These are phyloP conservation scores for Ilex asprella DNA, from an alignment of 257 asterid genomes.

Conservation along the genomic window DNA sequence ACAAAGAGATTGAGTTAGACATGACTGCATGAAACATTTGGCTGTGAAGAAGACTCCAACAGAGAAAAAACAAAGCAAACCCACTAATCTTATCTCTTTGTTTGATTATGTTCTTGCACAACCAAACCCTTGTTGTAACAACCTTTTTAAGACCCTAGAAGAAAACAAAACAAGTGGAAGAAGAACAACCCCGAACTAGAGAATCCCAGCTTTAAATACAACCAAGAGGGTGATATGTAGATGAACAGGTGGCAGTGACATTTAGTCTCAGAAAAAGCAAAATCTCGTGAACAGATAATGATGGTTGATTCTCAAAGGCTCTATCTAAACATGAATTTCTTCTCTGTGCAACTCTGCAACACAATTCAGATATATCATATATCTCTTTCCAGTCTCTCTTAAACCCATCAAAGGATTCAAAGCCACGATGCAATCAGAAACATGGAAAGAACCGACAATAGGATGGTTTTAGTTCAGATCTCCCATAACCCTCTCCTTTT, in stretches of 20 bases:
- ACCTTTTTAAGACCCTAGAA: constrained; percentile 36
- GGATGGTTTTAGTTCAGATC: constrained; percentile 10
- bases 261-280: constrained; percentile 11
- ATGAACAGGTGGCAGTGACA: constrained; percentile 30
- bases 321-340: constrained; percentile 36
- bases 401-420: background rate
- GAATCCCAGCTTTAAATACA: constrained; percentile 32
- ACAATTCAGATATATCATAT: constrained; percentile 22
- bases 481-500: constrained; percentile 16
- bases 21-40: constrained; percentile 43
- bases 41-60: constrained; percentile 5
- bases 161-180: constrained; percentile 29
- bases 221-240: constrained; percentile 3
- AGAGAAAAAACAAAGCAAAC: constrained; percentile 4
- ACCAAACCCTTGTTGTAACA: constrained; percentile 17
- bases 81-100: constrained; percentile 8
- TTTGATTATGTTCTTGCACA: constrained; percentile 8
- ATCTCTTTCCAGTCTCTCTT: constrained; percentile 21
- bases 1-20: constrained; percentile 36
- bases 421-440: constrained; percentile 17
- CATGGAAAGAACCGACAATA: background rate
- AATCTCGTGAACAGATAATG: constrained; percentile 21
- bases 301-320: constrained; percentile 25
- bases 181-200: constrained; percentile 23
- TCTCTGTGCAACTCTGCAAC: constrained; percentile 20